Base-by-base conservation (phyloP, 805 yeast genomes). In the Vanderwaltozyma tropicalis region DNA sequence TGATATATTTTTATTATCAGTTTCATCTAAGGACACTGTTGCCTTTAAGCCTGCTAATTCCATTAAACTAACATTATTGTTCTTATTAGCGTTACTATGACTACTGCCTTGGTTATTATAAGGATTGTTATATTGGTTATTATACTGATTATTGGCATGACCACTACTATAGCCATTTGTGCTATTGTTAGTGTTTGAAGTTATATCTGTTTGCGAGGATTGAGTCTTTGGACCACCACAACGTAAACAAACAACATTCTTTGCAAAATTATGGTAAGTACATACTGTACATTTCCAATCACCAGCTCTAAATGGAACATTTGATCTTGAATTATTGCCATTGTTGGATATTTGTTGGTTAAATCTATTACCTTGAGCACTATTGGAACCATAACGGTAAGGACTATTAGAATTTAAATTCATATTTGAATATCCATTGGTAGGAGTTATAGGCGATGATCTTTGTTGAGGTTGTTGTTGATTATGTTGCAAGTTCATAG, bases 301-400 rank as follows among this genome's bases (percentile, higher is more conserved):
- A 37, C 96, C 96, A 3, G 96, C 96, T 50, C 96, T 72, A 62
- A 88, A 88, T 22, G 96, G 95, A n/a, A 88, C 94, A 49, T 48
- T 54, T 1, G 75, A 66, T 5, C 68, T 70, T 37, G 62, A 62
- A 28, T 22, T 27, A 41, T 24, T 37, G 31, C 35, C 43, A 39
- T 43, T 47, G 35, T 41, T 43, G 14, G 38, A 45, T 25, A 13
- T 14, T 4, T 27, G 31, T 22, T n/a, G 35, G 24, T 26, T 37
- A 21, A 20, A 31, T 28, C 28, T 27, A 33, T 37, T 34, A 11
- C n/a, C 24, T 18, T 37, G 40, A 16, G 15, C 45, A 15, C 38
- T 44, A 21, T 27, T 31, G 25, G 30, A 30, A 28, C 36, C 39
- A 26, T 25, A 31, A 15, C 36, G 35, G 26, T 26, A 37, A 13